phyloP scores from a whole-genome alignment of 495 filamentous ascomycete genomes.

The Penicillium paxilli region DNA sequence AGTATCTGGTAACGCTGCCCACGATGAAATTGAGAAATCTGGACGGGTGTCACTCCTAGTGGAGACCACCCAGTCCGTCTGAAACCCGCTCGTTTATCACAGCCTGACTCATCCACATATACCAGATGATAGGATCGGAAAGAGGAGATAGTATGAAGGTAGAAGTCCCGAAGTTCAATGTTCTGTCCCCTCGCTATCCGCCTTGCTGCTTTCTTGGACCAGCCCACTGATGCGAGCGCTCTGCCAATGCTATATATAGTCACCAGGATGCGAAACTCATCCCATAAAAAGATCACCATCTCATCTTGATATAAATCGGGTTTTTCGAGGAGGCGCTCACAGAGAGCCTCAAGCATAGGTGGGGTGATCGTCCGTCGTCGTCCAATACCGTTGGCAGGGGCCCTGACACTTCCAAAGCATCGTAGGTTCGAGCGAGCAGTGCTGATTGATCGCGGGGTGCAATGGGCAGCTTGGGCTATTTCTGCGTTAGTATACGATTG shows the following conservation, averaged over 20 bases:
- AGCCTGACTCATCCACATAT: no score
- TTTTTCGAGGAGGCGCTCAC: constrained; percentile 22
- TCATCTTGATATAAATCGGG: constrained; percentile 3
- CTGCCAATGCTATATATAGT: constrained; percentile 22
- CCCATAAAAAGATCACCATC: constrained; percentile 25
- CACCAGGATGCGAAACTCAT: constrained; percentile 31
- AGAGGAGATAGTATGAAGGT: constrained; percentile 30
- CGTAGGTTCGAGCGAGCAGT: constrained; percentile 24
- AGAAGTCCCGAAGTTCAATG: constrained; percentile 33
- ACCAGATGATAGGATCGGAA: no score
- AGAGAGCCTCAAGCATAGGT: constrained; percentile 29
- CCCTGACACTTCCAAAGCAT: constrained; percentile 23
- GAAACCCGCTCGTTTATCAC: constrained; percentile 23
- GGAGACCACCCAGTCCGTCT: constrained; percentile 23
- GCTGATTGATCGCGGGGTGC: constrained; percentile 21
- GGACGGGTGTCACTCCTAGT: no score
- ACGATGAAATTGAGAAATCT: no score
- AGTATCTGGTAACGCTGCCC: no score
- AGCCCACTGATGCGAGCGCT: constrained; percentile 20
- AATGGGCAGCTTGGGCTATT: constrained; percentile 25
- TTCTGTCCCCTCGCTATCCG: constrained; percentile 30
- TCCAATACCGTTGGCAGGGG: constrained; percentile 20
- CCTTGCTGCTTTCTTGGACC: constrained; percentile 30
- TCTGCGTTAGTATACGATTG: constrained; percentile 16
- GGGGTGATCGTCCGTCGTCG: constrained; percentile 20